Percentiles rank a stretch among this genome's conserved stretches.
These are phyloP conservation scores for Talinum fruticosum DNA, from an alignment of 148 eudicot genomes.

Conservation along the genomic window DNA sequence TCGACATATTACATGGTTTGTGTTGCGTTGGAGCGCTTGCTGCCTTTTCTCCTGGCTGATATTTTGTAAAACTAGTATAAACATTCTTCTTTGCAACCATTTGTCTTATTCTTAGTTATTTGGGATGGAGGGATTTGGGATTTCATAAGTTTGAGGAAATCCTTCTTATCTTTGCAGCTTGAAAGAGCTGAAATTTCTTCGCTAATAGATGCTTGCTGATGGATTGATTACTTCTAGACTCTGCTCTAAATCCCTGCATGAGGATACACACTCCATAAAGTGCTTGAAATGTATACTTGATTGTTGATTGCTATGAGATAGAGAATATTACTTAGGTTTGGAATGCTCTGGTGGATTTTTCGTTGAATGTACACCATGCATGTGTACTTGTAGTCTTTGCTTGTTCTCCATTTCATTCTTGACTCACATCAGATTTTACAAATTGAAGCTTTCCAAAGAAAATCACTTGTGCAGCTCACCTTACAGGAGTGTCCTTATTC, in stretches of 20 bases:
- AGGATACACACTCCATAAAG: neutral
- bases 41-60: neutral
- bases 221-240: neutral
- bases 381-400: neutral
- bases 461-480: neutral
- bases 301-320: neutral
- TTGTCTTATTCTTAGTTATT: neutral
- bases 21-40: neutral
- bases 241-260: neutral
- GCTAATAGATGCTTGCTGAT: neutral
- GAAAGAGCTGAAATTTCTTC: neutral
- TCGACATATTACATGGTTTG: no score
- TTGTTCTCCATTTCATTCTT: neutral
- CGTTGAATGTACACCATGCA: no score
- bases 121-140: neutral
- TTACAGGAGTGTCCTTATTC: neutral
- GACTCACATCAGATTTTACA: neutral
- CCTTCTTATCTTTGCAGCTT: neutral
- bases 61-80: no score
- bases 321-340: neutral
- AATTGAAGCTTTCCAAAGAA: neutral
- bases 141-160: neutral
- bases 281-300: neutral
- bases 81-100: conserved; percentile 1
- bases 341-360: neutral